Evolutionary conservation across 352 stramenopile species (phyloP), one percentile per base, ranked within the genome.

Genomic region (Globisporangium ultimum): DNA sequence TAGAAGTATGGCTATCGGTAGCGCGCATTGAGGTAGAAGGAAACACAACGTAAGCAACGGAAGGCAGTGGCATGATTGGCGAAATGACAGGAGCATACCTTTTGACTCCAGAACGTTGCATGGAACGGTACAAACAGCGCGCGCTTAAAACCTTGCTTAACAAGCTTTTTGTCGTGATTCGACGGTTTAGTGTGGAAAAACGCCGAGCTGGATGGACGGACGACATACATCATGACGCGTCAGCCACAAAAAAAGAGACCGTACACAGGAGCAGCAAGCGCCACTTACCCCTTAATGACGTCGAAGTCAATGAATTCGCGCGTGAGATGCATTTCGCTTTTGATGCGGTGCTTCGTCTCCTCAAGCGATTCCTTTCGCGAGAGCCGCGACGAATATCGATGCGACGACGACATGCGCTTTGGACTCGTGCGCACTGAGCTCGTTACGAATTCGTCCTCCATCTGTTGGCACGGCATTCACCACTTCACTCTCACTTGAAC

Each of bases 261-360:
- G 40, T 45, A 8, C 17, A n/a, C 40, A 45, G 3, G 13, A 45
- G 40, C 40, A 45, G 24, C 8, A 66, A 53, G 21, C 52, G 42
- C 34, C 38, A 68, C 70, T 18, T 52, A 89, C 78, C 83, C 85
- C 78, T 94, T 94, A 55, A 94, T 92, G 47, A 92, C 68, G 56
- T 94, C 85, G 64, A 92, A 91, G 74, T 94, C 85, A 48, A 94
- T 91, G 49, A 94, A 78, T 51, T 94, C 84, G 45, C 78, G 75
- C 41, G 64, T 84, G 47, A 87, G 67, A 58, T 89, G 73, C 45
- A 85, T 74, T 51, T 89, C 79, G 60, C 64, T 78, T 53, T 82
- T 84, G 42, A 78, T 63, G 3, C 77, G 76, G 45, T 73, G 56
- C 53, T 73, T 74, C 48, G 71, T 52, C 18, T 71, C 65, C 34